Conservation (phyloP, 2,329 filamentous ascomycete genomes). For the Ascochyta koolunga region DNA sequence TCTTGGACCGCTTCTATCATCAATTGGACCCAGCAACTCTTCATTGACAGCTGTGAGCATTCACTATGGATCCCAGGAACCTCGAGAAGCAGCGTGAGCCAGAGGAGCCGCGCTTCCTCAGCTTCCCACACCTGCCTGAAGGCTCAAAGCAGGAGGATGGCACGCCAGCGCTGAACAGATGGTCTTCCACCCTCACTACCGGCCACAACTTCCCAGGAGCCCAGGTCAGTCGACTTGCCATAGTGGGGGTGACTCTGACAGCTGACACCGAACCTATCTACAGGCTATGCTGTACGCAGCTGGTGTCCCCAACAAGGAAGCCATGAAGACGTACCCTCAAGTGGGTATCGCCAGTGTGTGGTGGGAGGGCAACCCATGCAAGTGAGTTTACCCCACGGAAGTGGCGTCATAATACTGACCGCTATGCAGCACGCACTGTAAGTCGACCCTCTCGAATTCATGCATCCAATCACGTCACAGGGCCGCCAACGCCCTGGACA, state of each 20-base stretch:
- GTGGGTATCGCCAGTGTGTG: constrained; percentile 91
- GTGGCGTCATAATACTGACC: constrained; percentile 30
- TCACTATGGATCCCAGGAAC: constrained; percentile 46
- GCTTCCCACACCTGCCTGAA: constrained; percentile 62
- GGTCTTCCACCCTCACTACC: constrained; percentile 80
- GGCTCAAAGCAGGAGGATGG: constrained; percentile 60
- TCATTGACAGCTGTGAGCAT: neutral
- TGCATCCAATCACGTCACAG: neutral
- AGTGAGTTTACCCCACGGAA: constrained; percentile 61
- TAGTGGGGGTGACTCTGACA: neutral
- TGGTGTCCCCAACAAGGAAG: constrained; percentile 79
- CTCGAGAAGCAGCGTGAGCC: constrained; percentile 44
- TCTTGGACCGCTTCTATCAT: neutral
- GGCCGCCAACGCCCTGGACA: neutral
- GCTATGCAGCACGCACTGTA: constrained; percentile 56
- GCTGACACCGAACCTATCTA: neutral
- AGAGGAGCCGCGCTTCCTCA: constrained; percentile 57
- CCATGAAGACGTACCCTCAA: constrained; percentile 90
- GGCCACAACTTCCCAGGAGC: constrained; percentile 91
- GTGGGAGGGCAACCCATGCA: constrained; percentile 98
- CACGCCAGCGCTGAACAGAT: constrained; percentile 76
- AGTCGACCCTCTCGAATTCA: constrained; percentile 24
- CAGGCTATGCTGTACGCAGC: constrained; percentile 95
- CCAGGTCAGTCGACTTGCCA: constrained; percentile 63
- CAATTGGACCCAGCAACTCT: neutral